Evolutionary conservation across 805 yeast species (phyloP).

Genomic region (Pichia cabralensis): DNA sequence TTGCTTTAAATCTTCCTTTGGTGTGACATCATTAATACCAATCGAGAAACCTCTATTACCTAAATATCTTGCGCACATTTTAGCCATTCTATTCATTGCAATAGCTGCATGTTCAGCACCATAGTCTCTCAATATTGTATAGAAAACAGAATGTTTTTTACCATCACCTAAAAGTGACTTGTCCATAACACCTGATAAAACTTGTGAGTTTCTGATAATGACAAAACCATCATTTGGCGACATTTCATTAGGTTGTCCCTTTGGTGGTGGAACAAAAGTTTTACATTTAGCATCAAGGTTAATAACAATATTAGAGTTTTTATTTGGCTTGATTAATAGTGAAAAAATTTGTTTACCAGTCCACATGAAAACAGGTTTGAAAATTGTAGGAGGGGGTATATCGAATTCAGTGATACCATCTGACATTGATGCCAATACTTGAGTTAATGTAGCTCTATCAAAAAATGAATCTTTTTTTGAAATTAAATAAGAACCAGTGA

Average conservation of each 20-base stretch:
- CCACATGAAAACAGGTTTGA: slow-evolving; percentile 87
- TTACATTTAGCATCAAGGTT: slow-evolving; percentile 93
- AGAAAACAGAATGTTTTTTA: slow-evolving; percentile 92
- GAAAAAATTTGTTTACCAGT: slow-evolving; percentile 96
- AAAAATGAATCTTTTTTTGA: slow-evolving; percentile 90
- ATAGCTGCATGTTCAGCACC: slow-evolving; percentile 94
- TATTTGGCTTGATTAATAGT: slow-evolving; percentile 75
- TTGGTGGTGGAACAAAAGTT: slow-evolving; percentile 69
- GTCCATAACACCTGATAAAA: slow-evolving; percentile 93
- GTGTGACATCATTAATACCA: slow-evolving; percentile 96
- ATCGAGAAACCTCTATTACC: slow-evolving; percentile 96
- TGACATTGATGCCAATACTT: slow-evolving; percentile 88
- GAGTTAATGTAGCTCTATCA: slow-evolving; percentile 77
- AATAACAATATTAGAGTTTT: slow-evolving; percentile 64
- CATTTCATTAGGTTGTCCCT: slow-evolving; percentile 80
- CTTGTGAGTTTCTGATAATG: slow-evolving; percentile 78
- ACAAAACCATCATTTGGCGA: slow-evolving; percentile 96
- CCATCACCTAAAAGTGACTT: slow-evolving; percentile 96
- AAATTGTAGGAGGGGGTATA: slow-evolving; percentile 88
- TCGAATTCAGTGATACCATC: slow-evolving; percentile 86
- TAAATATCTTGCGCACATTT: slow-evolving; percentile 86
- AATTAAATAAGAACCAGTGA: slow-evolving; percentile 88
- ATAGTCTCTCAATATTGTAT: slow-evolving; percentile 87
- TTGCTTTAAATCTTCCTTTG: slow-evolving; percentile 64
- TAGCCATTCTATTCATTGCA: slow-evolving; percentile 99